Conservation (phyloP, 352 stramenopile genomes). For the Globisporangium irregulare region DNA sequence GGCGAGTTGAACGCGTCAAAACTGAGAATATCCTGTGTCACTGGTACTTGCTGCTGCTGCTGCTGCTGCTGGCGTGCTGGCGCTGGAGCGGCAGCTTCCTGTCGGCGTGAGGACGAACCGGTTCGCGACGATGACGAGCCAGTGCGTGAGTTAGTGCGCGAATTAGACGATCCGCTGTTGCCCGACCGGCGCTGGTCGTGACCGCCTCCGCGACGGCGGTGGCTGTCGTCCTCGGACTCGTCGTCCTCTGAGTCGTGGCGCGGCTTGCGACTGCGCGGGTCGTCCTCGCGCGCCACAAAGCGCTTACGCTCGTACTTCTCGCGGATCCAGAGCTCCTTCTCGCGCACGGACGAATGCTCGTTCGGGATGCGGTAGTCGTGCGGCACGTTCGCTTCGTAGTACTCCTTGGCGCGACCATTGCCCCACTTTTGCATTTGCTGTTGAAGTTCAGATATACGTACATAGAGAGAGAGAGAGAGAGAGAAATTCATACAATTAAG, state of each 20-base stretch:
- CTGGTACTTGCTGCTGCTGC: conserved; percentile 11
- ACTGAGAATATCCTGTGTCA: conserved; percentile 61
- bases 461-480: not conserved
- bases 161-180: conserved; percentile 27
- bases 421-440: conserved; percentile 91
- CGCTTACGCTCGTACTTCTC: conserved; percentile 90
- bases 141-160: conserved; percentile 20
- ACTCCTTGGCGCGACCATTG: conserved; percentile 86
- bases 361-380: conserved; percentile 73
- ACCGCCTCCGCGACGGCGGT: conserved; percentile 13
- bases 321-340: conserved; percentile 90
- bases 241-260: conserved; percentile 41
- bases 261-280: conserved; percentile 32
- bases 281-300: conserved; percentile 58
- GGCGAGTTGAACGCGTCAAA: conserved; percentile 68
- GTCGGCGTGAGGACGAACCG: conserved; percentile 26
- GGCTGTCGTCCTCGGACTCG: conserved; percentile 15
- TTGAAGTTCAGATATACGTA: conserved; percentile 2
- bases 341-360: conserved; percentile 77
- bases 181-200: conserved; percentile 14
- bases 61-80: conserved; percentile 11
- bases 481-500: not conserved
- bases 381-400: conserved; percentile 87
- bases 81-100: conserved; percentile 29
- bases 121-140: conserved; percentile 27